Conservation (phyloP, 1,139 yeast species). For the Candida sp. region DNA sequence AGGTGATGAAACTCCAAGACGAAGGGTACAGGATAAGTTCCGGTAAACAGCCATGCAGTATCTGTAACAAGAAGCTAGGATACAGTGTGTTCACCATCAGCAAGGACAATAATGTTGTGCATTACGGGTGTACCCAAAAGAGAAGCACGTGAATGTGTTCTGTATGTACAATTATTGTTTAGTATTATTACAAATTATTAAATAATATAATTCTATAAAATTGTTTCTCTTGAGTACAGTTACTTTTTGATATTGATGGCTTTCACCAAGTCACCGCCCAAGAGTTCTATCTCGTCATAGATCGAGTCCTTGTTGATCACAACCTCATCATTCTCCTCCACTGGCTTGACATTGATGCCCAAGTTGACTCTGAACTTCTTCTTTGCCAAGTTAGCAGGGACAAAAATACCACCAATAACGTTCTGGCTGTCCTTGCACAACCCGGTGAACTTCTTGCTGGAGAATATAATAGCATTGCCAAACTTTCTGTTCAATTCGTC, state of each 20-base stretch:
- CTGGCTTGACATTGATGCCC: slow-evolving; percentile 76
- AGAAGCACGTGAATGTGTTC: neutral
- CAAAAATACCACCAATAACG: slow-evolving; percentile 80
- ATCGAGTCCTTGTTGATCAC: slow-evolving; percentile 76
- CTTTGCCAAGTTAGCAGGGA: slow-evolving; percentile 59
- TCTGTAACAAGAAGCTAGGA: slow-evolving; percentile 67
- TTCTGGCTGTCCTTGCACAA: slow-evolving; percentile 55
- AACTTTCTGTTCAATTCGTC: slow-evolving; percentile 61
- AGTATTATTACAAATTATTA: slow-evolving; percentile 4
- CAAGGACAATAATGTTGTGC: slow-evolving; percentile 59
- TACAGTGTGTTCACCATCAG: slow-evolving; percentile 62
- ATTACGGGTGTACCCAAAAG: slow-evolving; percentile 61
- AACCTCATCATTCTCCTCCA: slow-evolving; percentile 55
- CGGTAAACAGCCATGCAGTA: slow-evolving; percentile 51
- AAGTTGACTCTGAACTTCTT: slow-evolving; percentile 81
- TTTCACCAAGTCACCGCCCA: slow-evolving; percentile 73
- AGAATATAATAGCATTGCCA: slow-evolving; percentile 62
- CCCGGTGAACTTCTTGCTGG: slow-evolving; percentile 57
- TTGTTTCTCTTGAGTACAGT: neutral
- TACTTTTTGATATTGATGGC: slow-evolving; percentile 22
- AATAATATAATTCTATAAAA: slow-evolving; percentile 4
- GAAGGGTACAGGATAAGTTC: slow-evolving; percentile 38
- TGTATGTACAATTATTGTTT: slow-evolving; percentile 3
- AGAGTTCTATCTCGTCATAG: slow-evolving; percentile 68
- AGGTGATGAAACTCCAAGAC: slow-evolving; percentile 41